Evolutionary conservation across 495 filamentous ascomycete species (phyloP), one percentile per base, ranked within the genome.

Genomic region (Podospora pseudocomata): DNA sequence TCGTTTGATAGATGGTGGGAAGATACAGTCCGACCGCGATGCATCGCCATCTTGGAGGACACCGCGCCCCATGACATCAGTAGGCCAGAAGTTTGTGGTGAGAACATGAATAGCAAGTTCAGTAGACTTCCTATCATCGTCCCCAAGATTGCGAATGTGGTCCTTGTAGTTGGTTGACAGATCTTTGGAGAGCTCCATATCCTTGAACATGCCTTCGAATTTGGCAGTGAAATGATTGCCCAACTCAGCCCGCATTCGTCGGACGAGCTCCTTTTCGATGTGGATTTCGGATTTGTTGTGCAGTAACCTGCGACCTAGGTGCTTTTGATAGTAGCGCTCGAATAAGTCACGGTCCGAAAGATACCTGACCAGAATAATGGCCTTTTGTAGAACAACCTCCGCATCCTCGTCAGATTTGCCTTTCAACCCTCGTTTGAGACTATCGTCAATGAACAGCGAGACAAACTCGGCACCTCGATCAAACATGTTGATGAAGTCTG

Each of bases 311-410:
- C 90, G 87, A 39, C 91, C 92, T 0, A 99, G 85, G 80, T 99
- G 95, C 76, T 97, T 98, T 82, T 98, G 97, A 81, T 98, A 98
- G 79, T 99, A 98, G 2, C 91, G 85, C 77, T 99, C 96, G 67
- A 98, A 99, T 71, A 97, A 87, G 77, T 98, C 96, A 78, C 97
- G 94, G 70, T 97, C 94, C 34, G 87, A 84, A 55, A 99, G 83
- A 64, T 97, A 97, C 32, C 92, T 87, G 34, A 99, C 80, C 4
- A 98, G 83, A 0, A 87, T 89, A 67, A 97, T 94, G 15, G 94
- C 93, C 73, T 96, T 97, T 63, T 97, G 93, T 5, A 99, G 83
- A 5, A 97, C 86, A 11, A 76, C 72, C 73, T 99, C 95, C n/a
- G 97, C 86, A 72, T 98, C 95, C 15, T 77, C 85, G 65, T 98